Percentiles rank a stretch among this genome's conserved stretches.
phyloP scores from a whole-genome alignment of 768 basidiomycete species.

The Pulveroboletus sp. region DNA sequence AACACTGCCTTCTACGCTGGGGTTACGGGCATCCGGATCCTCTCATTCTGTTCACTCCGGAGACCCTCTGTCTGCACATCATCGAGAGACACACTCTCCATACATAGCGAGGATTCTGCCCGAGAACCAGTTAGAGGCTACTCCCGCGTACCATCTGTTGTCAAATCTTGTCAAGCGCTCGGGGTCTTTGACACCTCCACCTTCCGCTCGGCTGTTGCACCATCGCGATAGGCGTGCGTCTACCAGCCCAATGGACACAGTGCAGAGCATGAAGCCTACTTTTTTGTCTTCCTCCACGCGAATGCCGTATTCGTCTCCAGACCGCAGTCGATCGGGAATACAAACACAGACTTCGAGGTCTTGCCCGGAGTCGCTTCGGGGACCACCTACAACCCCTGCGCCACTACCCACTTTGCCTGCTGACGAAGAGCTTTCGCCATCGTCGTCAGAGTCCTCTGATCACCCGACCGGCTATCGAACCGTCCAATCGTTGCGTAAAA shows the following conservation, averaged over 20 bases:
- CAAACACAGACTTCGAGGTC: slow-evolving; percentile 15
- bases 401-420: slow-evolving; percentile 50
- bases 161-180: slow-evolving; percentile 48
- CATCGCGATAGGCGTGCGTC: slow-evolving; percentile 33
- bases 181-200: slow-evolving; percentile 23
- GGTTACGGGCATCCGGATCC: slow-evolving; percentile 43
- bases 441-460: slow-evolving; percentile 52
- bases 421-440: slow-evolving; percentile 48
- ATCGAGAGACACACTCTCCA: not conserved
- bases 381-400: slow-evolving; percentile 8
- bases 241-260: slow-evolving; percentile 26
- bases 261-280: slow-evolving; percentile 15
- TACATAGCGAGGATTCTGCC: slow-evolving; percentile 22
- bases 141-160: slow-evolving; percentile 59
- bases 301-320: slow-evolving; percentile 7
- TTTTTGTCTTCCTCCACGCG: slow-evolving; percentile 15
- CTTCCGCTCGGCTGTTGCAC: slow-evolving; percentile 28
- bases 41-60: slow-evolving; percentile 19
- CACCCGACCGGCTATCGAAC: slow-evolving; percentile 54
- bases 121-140: slow-evolving; percentile 38
- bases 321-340: slow-evolving; percentile 9
- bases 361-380: slow-evolving; percentile 31
- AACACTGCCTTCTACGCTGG: slow-evolving; percentile 65
- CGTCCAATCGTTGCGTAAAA: slow-evolving; percentile 62
- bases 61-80: not conserved